Conservation (phyloP, 768 basidiomycete genomes). For the Amanita polypyramis region DNA sequence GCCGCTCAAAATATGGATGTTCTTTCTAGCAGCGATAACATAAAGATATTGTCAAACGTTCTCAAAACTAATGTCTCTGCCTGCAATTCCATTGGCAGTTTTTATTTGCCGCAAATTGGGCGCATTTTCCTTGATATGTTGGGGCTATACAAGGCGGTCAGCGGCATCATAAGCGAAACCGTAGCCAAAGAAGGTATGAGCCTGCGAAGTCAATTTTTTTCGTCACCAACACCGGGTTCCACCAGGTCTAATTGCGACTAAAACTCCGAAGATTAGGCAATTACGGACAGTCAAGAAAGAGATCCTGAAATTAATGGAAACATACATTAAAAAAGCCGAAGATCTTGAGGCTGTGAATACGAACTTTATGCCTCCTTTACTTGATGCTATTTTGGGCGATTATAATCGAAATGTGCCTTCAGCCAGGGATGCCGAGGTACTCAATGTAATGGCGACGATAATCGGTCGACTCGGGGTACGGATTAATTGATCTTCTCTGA, state of each 20-base stretch:
- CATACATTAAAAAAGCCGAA: conserved; percentile 94
- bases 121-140: conserved; percentile 97
- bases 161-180: conserved; percentile 90
- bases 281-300: conserved; percentile 98
- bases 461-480: conserved; percentile 79
- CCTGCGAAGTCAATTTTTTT: background rate
- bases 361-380: conserved; percentile 87
- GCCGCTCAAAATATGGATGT: conserved; percentile 91
- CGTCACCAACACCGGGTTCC: background rate
- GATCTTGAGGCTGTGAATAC: conserved; percentile 88
- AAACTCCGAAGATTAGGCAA: conserved; percentile 92
- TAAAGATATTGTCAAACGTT: conserved; percentile 94
- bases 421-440: conserved; percentile 91
- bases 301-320: conserved; percentile 94
- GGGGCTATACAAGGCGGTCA: conserved; percentile 94
- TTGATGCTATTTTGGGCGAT: conserved; percentile 97
- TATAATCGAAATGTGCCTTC: conserved; percentile 91
- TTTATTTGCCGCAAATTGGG: conserved; percentile 95
- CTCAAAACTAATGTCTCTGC: conserved; percentile 98
- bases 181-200: conserved; percentile 69
- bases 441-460: conserved; percentile 96
- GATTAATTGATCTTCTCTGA: conserved; percentile 11
- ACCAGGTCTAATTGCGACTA: conserved; percentile 81
- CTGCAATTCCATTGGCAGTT: conserved; percentile 92
- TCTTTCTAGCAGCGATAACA: conserved; percentile 81